Evolutionary conservation across 768 basidiomycete species (phyloP), one percentile per base, ranked within the genome.

Genomic region (Trametes punicea): DNA sequence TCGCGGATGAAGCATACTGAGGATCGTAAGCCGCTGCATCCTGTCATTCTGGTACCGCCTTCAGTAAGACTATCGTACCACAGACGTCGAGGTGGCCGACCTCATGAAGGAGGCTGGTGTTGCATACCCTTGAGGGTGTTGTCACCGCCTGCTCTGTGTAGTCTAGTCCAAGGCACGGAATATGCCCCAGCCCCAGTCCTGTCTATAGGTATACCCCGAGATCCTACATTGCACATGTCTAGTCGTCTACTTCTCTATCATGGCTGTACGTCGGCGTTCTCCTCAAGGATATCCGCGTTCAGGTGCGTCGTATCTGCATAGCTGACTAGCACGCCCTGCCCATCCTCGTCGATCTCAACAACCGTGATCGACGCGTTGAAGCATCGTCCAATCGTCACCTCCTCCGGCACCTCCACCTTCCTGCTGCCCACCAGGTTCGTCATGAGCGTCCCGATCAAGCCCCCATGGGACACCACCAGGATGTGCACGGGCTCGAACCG

Each of bases 391-490:
- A 67, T 59, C n/a, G 63, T 56, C 18, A 70, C 67, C 8, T 67
- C 71, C 18, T 70, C 64, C 21, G 67, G 74, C 51, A 72, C 73
- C 45, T 52, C 60, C 48, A 79, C 60, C 61, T 72, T 66, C 30
- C 75, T 65, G 40, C 73, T 75, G 20, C 71, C 69, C n/a, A 79
- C 60, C 64, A 89, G 64, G 36, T 65, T 70, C 18, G 73, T 72
- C 55, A 86, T 71, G 51, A 90, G 73, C 26, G 74, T 72, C 18
- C 71, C 69, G 56, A 90, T 87, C 62, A 80, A 76, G 0, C 80
- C 87, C 2, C 87, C 87, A 53, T 92, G 89, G 38, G 83, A 80
- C 56, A 82, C 79, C 11, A 84, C 77, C 27, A 92, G 74, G 41
- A 88, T 73, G 55, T 77, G 69, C 49, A 69, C 66, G 31, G 76